Base-by-base conservation (phyloP, 768 basidiomycete genomes). In the Pleurotus sapidus region DNA sequence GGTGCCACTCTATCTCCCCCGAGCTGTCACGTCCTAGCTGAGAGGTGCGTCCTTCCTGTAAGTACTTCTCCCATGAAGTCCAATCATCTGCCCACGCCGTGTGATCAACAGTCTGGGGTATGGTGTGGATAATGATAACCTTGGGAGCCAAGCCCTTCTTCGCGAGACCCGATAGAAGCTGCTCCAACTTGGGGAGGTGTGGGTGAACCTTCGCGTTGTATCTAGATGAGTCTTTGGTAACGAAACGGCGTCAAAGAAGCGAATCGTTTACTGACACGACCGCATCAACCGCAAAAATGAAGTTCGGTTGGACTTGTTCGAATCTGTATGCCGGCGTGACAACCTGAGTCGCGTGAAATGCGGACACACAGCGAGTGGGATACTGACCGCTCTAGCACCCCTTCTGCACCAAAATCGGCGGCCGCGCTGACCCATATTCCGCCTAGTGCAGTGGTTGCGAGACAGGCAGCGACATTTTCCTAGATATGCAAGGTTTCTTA, bases 381-480 rank as follows among this genome's bases (percentile, higher is more conserved):
- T 20, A 64, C 71, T 58, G 63, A 85, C 79, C 91, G 79, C 71
- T 93, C 89, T 43, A 87, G 72, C 2, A 90, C 88, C 8, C 91
- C 91, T 59, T 84, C 80, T 17, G 87, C 74, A n/a, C 87, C 91
- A 70, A 93, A 92, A 70, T 93, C 91, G 14, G 89, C 84, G 15
- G 90, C 88, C 12, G 88, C 89, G 64, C 84, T 86, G 45, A 90
- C 89, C 87, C 89, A 93, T 43, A 93, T 88, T n/a, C 79, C 89
- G 15, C 59, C 59, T 40, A 48, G 38, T 43, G 89, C 88, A 39
- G 85, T 73, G 15, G 87, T 77, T 5, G 88, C 88, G 24, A 90
- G 79, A 67, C 83, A 87, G 1, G 84, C 82, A 15, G 76, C 84
- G 5, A 87, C 80, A 62, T 84, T 88, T 73, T 89, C 88, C 87